These are phyloP conservation scores for Maudiozyma serrabonitensis DNA, from an alignment of 805 yeast species.

Conservation along the genomic window DNA sequence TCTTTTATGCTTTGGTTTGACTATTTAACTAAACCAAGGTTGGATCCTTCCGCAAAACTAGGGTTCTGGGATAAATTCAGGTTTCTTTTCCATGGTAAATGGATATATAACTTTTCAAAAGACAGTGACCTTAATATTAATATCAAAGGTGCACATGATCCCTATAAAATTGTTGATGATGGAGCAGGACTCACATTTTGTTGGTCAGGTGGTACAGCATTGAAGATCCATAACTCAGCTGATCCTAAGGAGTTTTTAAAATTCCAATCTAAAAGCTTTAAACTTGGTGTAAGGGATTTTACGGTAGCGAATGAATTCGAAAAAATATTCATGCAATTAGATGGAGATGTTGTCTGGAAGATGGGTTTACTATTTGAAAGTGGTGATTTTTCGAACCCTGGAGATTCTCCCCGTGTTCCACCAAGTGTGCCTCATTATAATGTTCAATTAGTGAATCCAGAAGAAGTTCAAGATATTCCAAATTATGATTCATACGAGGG, in stretches of 20 bases:
- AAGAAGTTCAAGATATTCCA: conserved; percentile 30
- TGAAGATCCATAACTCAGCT: conserved; percentile 42
- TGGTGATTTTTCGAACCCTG: conserved; percentile 33
- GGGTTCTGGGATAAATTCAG: conserved; percentile 70
- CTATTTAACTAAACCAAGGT: conserved; percentile 57
- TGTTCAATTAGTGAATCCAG: conserved; percentile 50
- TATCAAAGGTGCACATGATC: conserved; percentile 51
- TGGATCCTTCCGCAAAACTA: conserved; percentile 51
- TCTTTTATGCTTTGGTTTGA: conserved; percentile 58
- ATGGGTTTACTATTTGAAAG: conserved; percentile 68
- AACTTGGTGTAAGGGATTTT: conserved; percentile 44
- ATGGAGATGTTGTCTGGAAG: conserved; percentile 67
- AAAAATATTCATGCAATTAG: conserved; percentile 50
- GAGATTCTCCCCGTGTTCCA: conserved; percentile 35
- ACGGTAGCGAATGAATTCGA: conserved; percentile 23
- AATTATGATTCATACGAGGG: conserved; percentile 53
- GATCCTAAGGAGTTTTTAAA: conserved; percentile 41
- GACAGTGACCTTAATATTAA: conserved; percentile 47
- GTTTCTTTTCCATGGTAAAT: conserved; percentile 43
- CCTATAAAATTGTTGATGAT: conserved; percentile 47
- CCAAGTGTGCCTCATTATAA: conserved; percentile 55
- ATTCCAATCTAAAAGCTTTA: conserved; percentile 47
- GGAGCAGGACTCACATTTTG: conserved; percentile 57
- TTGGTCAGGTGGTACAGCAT: conserved; percentile 47
- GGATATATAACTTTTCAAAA: conserved; percentile 38